A percentile compares a stretch with the other conserved stretches of the same genome.
These are phyloP conservation scores for Suhomyces sp. DNA, from an alignment of 805 yeast genomes.

Conservation along the genomic window DNA sequence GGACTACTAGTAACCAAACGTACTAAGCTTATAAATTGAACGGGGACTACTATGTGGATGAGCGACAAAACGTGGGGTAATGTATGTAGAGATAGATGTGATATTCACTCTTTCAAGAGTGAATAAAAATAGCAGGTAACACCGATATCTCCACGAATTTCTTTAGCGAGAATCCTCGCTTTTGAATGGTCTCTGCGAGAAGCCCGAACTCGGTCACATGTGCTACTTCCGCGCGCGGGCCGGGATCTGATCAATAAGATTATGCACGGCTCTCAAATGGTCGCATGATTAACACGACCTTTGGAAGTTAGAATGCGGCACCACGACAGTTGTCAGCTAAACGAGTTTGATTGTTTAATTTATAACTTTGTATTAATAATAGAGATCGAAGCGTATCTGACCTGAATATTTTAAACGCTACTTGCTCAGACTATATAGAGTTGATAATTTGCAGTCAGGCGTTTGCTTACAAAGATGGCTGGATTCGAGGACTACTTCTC, in stretches of 20 bases:
- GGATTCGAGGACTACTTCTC: conserved; percentile 42
- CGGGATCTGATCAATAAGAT: conserved; percentile 5
- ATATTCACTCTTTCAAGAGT: too few relatives aligned
- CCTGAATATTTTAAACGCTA: neutral
- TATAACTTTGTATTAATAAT: neutral
- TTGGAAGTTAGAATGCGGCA: neutral
- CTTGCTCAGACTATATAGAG: neutral
- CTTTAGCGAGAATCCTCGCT: neutral
- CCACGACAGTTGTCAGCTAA: neutral
- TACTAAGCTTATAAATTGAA: too few relatives aligned
- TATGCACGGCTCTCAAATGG: neutral
- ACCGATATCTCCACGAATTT: neutral
- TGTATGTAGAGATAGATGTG: neutral
- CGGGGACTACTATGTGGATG: too few relatives aligned
- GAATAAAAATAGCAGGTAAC: neutral
- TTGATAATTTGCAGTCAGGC: neutral
- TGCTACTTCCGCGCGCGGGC: neutral
- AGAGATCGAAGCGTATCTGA: neutral
- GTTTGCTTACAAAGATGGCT: conserved; percentile 3
- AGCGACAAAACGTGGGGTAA: neutral
- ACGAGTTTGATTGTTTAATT: neutral
- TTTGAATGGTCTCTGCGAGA: neutral
- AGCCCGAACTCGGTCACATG: neutral
- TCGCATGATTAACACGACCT: neutral
- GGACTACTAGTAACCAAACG: conserved; percentile 7